Evolutionary conservation across 2,329 filamentous ascomycete species (phyloP), one percentile per base, ranked within the genome.

Genomic region (Fusarium foetens): DNA sequence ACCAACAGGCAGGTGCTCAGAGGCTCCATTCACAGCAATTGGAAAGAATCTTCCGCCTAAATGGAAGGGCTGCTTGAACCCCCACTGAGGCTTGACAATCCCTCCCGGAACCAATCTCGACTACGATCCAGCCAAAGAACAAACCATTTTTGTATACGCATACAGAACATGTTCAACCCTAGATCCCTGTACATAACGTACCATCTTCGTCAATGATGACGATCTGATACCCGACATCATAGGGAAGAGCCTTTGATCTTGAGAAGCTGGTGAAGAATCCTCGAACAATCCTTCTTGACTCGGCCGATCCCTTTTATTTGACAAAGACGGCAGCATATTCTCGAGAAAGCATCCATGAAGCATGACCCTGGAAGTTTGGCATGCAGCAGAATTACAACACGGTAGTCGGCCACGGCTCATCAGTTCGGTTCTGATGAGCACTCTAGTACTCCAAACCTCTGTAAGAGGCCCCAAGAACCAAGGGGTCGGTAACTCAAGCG

Each of bases 401-500:
- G 31, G 25, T 42, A 27, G 39, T 38, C 51, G 41, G 49, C 57
- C 57, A 57, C 41, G 27, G 23, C 25, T 27, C 36, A 53, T 23
- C 36, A 53, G 38, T 29, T 36, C 62, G 35, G 43, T 58, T 57
- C 55, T 58, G 21, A 41, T 23, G 21, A 17, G 10, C 46, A 45
- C 25, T 27, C 25, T 8, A 61, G 31, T 29, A 25, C 25, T 59
- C 33, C 39, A 45, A 52, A 58, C 54, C 43, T 41, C 21, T 38
- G 39, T 33, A 25, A 45, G 45, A 52, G 42, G 53, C 58, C 41
- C 62, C 53, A 25, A 67, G 66, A 70, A 51, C 70, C 70, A 67
- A 66, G 70, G 38, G 48, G 29, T 60, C 52, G 66, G 64, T 72
- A 71, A 53, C 41, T 48, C 38, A 46, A 45, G 29, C 63, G 63